Base-by-base conservation (phyloP, 108 stramenopile genomes). In the Pseudonitzschia multiseries region DNA sequence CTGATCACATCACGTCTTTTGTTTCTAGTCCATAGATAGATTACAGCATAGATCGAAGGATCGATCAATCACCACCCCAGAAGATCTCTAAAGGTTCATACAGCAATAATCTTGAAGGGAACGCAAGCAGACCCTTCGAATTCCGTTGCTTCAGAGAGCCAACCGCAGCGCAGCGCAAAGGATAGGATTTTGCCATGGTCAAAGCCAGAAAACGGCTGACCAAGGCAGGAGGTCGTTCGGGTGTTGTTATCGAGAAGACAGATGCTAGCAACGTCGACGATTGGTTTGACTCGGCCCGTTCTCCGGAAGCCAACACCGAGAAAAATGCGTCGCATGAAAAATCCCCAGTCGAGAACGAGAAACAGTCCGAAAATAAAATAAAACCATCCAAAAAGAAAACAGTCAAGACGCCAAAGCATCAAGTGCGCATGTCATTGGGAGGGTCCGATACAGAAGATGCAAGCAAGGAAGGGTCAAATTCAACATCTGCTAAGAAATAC, bases 401-500 rank as follows among this genome's bases (percentile, higher is more conserved):
- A 40, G 28, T 46, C 28, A 65, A 65, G 44, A 73, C 63, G 2
- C 64, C 64, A n/a, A 65, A 75, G 41, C 27, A 28, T n/a, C 48
- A 42, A 65, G 65, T 75, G 40, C 22, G 42, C 31, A 52, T 65
- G 53, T 26, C 27, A 3, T n/a, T 64, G 33, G 15, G 24, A 31
- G 66, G 52, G 14, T 56, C 63, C 18, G 51, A 57, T 54, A 32
- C 46, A 17, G 33, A 68, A 26, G 56, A 71, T 40, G 48, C 28
- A 3, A 33, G 20, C 29, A 43, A 54, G 20, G 64, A 57, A 13
- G 68, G 44, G n/a, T 43, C 48, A 8, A 52, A 32, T 57, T 56
- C 74, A 28, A 53, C 62, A 20, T 59, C 53, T 20, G 63, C 74
- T 29, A 24, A 54, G 59, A 52, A 65, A 15, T 65, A 73, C 50